Evolutionary conservation across 208 protist species (phyloP).

Genomic region (Trypanosoma theileri): DNA sequence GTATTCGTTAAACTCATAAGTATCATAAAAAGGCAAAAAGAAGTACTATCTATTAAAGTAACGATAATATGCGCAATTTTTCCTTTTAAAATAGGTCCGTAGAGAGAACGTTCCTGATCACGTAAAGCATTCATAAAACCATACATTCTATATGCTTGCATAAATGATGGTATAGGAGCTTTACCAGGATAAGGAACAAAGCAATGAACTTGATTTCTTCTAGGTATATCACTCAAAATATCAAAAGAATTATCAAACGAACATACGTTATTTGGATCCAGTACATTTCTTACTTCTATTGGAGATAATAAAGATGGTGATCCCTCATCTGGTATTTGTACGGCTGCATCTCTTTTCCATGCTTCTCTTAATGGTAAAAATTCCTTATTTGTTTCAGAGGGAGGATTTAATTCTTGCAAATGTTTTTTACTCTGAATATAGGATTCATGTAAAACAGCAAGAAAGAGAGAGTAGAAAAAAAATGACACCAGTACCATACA

Average conservation of each 20-base stretch:
- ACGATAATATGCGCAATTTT: conserved; percentile 7
- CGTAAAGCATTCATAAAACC: conserved; percentile 8
- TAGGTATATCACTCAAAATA: neutral
- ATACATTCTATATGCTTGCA: conserved; percentile 7
- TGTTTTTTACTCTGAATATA: neutral
- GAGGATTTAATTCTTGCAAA: neutral
- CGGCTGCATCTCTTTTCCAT: neutral
- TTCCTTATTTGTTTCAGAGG: neutral
- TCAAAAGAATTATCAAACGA: conserved; percentile 9
- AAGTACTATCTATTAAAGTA: conserved; percentile 23
- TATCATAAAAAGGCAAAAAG: conserved; percentile 31
- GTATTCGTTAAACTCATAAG: conserved; percentile 37
- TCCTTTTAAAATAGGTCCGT: conserved; percentile 6
- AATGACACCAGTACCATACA: conserved; percentile 25
- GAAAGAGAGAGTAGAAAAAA: conserved; percentile 11
- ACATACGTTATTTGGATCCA: neutral
- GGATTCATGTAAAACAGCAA: conserved; percentile 17
- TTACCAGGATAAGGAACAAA: conserved; percentile 22
- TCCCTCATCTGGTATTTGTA: conserved; percentile 1
- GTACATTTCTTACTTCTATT: neutral
- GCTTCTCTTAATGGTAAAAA: neutral
- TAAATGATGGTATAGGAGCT: conserved; percentile 5
- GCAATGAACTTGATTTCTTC: neutral
- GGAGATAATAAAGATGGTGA: neutral
- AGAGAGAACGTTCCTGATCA: conserved; percentile 14